Conservation (phyloP, 768 basidiomycete species). For the Naganishia onofrii region DNA sequence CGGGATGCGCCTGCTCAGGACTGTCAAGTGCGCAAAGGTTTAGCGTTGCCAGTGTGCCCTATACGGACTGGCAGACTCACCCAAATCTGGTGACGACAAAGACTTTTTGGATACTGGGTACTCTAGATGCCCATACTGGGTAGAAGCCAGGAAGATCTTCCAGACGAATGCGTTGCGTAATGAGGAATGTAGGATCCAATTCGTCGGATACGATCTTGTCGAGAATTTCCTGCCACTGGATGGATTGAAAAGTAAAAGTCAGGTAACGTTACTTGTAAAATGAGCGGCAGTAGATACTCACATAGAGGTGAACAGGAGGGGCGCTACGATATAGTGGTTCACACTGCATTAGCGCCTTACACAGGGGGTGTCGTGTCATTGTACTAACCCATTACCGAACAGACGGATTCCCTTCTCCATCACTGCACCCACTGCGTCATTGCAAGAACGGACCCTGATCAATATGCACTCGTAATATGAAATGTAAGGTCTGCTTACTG, state of each 20-base stretch:
- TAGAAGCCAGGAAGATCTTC: conserved; percentile 7
- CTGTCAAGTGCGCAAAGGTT: not conserved
- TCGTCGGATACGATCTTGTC: conserved; percentile 39
- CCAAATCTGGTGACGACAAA: conserved; percentile 8
- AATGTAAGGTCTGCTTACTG: conserved; percentile 16
- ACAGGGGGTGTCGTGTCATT: not conserved
- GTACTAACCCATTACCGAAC: conserved; percentile 65
- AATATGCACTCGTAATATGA: not conserved
- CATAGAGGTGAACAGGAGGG: conserved; percentile 61
- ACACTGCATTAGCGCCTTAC: not conserved
- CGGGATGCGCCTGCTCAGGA: not conserved
- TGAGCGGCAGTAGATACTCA: not conserved
- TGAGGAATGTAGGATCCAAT: not conserved
- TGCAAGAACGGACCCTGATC: not conserved
- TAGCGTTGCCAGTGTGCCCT: not conserved
- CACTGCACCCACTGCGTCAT: conserved; percentile 60
- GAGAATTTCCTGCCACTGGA: conserved; percentile 70
- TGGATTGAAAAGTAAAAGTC: conserved; percentile 25
- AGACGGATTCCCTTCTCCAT: conserved; percentile 74
- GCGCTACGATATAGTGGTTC: not conserved
- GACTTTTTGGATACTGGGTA: not conserved
- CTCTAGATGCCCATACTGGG: not conserved
- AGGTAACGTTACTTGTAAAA: not conserved
- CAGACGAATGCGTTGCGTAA: not conserved
- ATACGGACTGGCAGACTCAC: not conserved